phyloP scores from a whole-genome alignment of 768 basidiomycete species.

The Amanita jacksonii region DNA sequence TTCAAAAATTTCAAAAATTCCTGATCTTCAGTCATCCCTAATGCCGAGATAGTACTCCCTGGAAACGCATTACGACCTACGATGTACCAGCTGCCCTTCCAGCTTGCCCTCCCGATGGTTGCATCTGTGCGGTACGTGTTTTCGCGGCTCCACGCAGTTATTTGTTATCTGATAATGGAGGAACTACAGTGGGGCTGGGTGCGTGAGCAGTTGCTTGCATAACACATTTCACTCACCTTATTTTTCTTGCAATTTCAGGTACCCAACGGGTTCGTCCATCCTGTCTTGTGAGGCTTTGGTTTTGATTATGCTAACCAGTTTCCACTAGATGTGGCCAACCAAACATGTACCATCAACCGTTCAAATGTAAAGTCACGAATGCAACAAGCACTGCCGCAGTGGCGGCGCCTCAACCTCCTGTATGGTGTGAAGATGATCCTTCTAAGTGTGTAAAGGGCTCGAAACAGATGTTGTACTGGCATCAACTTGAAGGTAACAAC shows the following conservation, averaged over 20 bases:
- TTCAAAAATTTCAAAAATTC: constrained; percentile 1
- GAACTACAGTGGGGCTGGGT: constrained; percentile 43
- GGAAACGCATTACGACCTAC: constrained; percentile 38
- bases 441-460: constrained; percentile 35
- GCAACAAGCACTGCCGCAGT: constrained; percentile 30
- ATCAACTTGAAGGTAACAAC: constrained; percentile 40
- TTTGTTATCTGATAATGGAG: too few relatives aligned
- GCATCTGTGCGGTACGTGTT: constrained; percentile 39
- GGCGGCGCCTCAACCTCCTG: constrained; percentile 32
- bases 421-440: constrained; percentile 42
- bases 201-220: constrained; percentile 9
- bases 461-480: constrained; percentile 50
- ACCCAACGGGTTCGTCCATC: constrained; percentile 28
- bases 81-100: constrained; percentile 40
- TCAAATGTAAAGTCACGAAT: constrained; percentile 39
- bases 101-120: constrained; percentile 39
- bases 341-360: constrained; percentile 41
- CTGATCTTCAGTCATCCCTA: neutral
- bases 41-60: constrained; percentile 32
- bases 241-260: constrained; percentile 15
- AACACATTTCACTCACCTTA: neutral
- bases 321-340: constrained; percentile 37
- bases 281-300: neutral
- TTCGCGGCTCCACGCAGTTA: too few relatives aligned
- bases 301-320: too few relatives aligned